These are phyloP conservation scores for Trichoderma brevicompactum DNA, from an alignment of 2,329 filamentous ascomycete species.

Conservation along the genomic window DNA sequence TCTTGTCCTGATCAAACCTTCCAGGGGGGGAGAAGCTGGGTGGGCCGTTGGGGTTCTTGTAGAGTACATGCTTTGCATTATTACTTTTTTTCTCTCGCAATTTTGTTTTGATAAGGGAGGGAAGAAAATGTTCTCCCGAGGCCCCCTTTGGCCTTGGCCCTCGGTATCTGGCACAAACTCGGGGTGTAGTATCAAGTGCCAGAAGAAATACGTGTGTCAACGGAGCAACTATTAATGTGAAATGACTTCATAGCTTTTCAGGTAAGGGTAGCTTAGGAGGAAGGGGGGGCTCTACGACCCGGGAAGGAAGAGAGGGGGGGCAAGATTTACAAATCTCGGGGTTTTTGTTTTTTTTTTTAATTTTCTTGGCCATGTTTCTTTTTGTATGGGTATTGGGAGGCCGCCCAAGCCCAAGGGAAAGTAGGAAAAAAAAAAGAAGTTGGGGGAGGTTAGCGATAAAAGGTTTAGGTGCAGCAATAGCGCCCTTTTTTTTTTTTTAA, in stretches of 20 bases:
- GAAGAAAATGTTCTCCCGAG: not conserved
- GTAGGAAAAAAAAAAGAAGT: not conserved
- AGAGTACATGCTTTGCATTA: no score
- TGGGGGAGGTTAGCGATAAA: not conserved
- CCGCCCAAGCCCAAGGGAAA: not conserved
- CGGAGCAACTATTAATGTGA: conserved; percentile 1
- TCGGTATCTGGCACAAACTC: conserved; percentile 1
- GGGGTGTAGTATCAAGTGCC: not conserved
- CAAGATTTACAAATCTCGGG: no score
- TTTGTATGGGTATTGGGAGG: not conserved
- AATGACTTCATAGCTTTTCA: conserved; percentile 5
- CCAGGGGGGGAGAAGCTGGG: not conserved
- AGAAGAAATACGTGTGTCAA: not conserved
- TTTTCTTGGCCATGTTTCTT: not conserved
- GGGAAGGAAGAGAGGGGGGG: not conserved
- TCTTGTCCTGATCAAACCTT: not conserved
- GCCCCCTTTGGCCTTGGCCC: not conserved
- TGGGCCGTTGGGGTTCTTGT: not conserved
- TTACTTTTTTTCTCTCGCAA: no score
- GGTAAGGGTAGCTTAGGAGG: not conserved
- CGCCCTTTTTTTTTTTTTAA: not conserved
- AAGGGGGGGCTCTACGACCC: not conserved
- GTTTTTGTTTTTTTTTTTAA: no score
- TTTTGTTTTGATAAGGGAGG: no score
- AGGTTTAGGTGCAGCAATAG: conserved; percentile 12